phyloP scores from a whole-genome alignment of 257 asterid species.

The Paraleonurus japonicus region DNA sequence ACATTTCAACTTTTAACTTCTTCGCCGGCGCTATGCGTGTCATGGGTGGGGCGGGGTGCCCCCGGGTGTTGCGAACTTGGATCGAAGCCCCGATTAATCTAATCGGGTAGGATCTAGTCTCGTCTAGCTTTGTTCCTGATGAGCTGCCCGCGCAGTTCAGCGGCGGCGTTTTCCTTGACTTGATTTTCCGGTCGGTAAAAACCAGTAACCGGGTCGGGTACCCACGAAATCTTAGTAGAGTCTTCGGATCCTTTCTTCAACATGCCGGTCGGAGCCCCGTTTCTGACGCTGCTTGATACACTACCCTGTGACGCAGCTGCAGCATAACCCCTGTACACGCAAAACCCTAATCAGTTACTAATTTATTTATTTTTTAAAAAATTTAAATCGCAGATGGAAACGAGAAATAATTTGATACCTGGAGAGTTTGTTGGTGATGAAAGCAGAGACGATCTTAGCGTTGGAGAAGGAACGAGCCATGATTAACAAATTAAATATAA shows the following conservation, averaged over 20 bases:
- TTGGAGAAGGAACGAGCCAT: constrained; percentile 47
- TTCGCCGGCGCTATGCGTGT: not conserved
- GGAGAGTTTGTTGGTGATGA: constrained; percentile 32
- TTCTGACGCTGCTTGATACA: constrained; percentile 13
- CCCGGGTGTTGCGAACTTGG: not conserved
- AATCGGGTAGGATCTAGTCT: not conserved
- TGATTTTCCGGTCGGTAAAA: constrained; percentile 68
- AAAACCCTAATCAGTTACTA: too few relatives aligned
- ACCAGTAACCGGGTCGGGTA: constrained; percentile 81
- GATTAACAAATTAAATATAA: not conserved
- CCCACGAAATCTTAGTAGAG: constrained; percentile 58
- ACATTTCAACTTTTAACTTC: not conserved
- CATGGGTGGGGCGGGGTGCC: not conserved
- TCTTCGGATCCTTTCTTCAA: constrained; percentile 44
- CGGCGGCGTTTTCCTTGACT: constrained; percentile 57
- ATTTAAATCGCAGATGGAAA: too few relatives aligned
- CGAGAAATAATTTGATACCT: too few relatives aligned
- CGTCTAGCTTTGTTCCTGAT: constrained; percentile 34
- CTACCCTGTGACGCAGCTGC: constrained; percentile 21
- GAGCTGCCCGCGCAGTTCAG: constrained; percentile 50
- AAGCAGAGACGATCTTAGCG: constrained; percentile 34
- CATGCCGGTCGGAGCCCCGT: constrained; percentile 28
- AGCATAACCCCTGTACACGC: constrained; percentile 37
- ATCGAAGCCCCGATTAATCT: not conserved
- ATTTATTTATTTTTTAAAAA: too few relatives aligned